phyloP scores from a whole-genome alignment of 768 basidiomycete genomes.

The Cystobasidium ongulense region DNA sequence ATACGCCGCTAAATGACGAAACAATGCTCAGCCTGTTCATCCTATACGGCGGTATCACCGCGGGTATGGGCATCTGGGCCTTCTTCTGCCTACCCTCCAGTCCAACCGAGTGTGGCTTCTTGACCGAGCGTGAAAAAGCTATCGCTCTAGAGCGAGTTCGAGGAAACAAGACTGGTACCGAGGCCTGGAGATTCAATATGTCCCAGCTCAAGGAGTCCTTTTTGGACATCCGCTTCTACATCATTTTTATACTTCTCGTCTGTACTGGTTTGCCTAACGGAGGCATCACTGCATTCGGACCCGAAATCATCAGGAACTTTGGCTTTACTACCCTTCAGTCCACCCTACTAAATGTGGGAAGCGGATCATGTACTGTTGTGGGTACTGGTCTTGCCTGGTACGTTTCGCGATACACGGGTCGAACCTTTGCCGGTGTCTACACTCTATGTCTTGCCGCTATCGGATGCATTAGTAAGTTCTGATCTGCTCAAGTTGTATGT shows the following conservation, averaged over 20 bases:
- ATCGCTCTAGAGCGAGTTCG: conserved; percentile 60
- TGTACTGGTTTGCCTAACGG: conserved; percentile 35
- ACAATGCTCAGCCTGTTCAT: too few species aligned
- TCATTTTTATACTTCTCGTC: conserved; percentile 33
- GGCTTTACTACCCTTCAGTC: conserved; percentile 30
- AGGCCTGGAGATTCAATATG: conserved; percentile 34
- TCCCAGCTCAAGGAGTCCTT: conserved; percentile 33
- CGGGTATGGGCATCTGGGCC: conserved; percentile 55
- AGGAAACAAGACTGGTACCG: conserved; percentile 57
- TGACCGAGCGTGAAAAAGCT: conserved; percentile 57
- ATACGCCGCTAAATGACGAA: too few species aligned
- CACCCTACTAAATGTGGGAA: conserved; percentile 27
- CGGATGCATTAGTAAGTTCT: conserved; percentile 15
- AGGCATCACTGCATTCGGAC: conserved; percentile 33
- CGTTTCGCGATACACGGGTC: neutral
- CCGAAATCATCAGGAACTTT: conserved; percentile 32
- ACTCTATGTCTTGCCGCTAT: conserved; percentile 19
- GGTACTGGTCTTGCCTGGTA: conserved; percentile 22
- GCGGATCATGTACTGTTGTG: conserved; percentile 23
- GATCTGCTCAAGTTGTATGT: too few species aligned
- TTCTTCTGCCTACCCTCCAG: conserved; percentile 61
- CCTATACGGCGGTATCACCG: conserved; percentile 57
- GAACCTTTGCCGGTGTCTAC: conserved; percentile 23
- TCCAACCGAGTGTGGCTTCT: conserved; percentile 55
- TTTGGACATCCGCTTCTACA: conserved; percentile 30